Conservation (phyloP, 2,329 filamentous ascomycete species). For the Akanthomyces uredinophilus region DNA sequence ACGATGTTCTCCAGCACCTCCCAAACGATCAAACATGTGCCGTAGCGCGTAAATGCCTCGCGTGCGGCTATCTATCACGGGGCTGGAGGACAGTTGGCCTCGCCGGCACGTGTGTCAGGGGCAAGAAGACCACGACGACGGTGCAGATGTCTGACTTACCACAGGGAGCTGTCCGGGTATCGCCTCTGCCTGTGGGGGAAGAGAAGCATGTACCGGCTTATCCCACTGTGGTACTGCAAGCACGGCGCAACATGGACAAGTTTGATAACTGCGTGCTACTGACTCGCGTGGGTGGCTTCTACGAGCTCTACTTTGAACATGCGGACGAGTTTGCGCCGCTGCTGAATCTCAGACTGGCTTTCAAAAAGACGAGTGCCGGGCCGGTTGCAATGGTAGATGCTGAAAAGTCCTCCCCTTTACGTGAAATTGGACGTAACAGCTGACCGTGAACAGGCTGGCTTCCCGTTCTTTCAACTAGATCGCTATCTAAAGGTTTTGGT, state of each 20-base stretch:
- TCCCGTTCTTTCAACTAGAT: constrained; percentile 89
- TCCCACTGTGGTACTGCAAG: constrained; percentile 84
- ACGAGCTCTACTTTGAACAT: constrained; percentile 96
- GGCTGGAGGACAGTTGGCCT: neutral
- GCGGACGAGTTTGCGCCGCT: constrained; percentile 83
- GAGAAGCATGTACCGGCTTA: constrained; percentile 54
- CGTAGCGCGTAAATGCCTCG: neutral
- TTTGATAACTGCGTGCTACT: constrained; percentile 88
- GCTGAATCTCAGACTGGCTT: constrained; percentile 79
- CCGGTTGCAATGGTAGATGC: constrained; percentile 74
- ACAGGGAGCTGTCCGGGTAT: constrained; percentile 39
- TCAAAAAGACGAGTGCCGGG: constrained; percentile 72
- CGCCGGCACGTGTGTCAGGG: constrained; percentile 24
- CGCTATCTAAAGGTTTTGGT: constrained; percentile 90
- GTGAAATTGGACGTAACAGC: neutral
- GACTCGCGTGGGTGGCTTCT: constrained; percentile 91
- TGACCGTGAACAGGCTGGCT: constrained; percentile 62
- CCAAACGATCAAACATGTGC: neutral
- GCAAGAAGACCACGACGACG: constrained; percentile 51
- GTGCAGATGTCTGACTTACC: constrained; percentile 53
- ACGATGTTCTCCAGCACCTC: neutral
- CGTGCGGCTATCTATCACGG: neutral
- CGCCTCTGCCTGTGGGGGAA: constrained; percentile 27
- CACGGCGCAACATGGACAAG: constrained; percentile 80
- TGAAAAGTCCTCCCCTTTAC: constrained; percentile 11